phyloP scores from a whole-genome alignment of 2,329 filamentous ascomycete genomes.

The Fusarium austroafricanum region DNA sequence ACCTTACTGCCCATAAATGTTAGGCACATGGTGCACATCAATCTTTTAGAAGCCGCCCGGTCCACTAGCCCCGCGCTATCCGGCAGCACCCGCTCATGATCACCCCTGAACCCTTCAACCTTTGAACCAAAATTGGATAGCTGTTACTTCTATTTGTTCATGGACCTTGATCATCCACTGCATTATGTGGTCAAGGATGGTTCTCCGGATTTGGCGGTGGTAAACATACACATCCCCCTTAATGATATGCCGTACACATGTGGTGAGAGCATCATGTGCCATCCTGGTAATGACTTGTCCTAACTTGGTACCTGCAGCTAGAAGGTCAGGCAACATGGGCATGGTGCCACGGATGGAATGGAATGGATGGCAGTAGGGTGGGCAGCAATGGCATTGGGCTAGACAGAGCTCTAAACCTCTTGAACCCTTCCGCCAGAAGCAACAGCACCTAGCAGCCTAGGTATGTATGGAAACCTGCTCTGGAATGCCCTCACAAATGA shows the following conservation, averaged over 20 bases:
- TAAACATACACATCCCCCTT: neutral
- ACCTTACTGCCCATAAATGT: neutral
- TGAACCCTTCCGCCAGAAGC: neutral
- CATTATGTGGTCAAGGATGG: neutral
- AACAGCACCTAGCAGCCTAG: neutral
- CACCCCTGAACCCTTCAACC: conserved; percentile 38
- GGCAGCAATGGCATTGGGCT: conserved; percentile 6
- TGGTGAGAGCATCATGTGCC: conserved; percentile 25
- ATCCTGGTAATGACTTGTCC: conserved; percentile 31
- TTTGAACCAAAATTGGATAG: conserved; percentile 20
- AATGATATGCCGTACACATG: conserved; percentile 1
- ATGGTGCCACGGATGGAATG: conserved; percentile 30
- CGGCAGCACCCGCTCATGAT: conserved; percentile 41
- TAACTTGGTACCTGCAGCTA: conserved; percentile 41
- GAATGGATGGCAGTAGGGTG: neutral
- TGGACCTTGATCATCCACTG: neutral
- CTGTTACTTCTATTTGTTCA: neutral
- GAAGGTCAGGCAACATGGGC: conserved; percentile 25
- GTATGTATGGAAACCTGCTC: neutral
- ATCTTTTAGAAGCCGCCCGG: conserved; percentile 18
- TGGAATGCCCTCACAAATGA: conserved; percentile 32
- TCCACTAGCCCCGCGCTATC: conserved; percentile 42
- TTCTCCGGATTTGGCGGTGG: neutral
- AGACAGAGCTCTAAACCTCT: conserved; percentile 14
- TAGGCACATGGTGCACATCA: conserved; percentile 4